These are phyloP conservation scores for Castanea crenata DNA, from an alignment of 306 rosid species.

Conservation along the genomic window DNA sequence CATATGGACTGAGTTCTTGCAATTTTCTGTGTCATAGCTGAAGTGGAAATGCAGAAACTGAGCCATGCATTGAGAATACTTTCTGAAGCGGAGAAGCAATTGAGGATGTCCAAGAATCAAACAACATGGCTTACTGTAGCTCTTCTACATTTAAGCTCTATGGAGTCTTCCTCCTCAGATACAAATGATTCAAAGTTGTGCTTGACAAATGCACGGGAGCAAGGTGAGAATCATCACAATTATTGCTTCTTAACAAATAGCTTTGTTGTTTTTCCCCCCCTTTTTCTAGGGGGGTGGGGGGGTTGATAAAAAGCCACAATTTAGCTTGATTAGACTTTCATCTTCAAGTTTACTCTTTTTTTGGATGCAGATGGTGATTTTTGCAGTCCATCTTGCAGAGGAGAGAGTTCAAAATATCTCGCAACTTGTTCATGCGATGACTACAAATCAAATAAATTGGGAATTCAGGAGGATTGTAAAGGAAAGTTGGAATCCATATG, in stretches of 20 bases:
- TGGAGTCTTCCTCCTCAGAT: constrained; percentile 46
- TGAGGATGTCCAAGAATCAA: constrained; percentile 77
- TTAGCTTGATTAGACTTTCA: neutral
- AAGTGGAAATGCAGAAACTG: constrained; percentile 66
- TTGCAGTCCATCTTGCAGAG: constrained; percentile 28
- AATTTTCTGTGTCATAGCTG: constrained; percentile 44
- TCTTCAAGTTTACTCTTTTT: constrained; percentile 21
- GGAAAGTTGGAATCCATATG: constrained; percentile 69
- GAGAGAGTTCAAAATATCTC: constrained; percentile 39
- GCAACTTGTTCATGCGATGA: constrained; percentile 31
- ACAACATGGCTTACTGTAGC: constrained; percentile 89
- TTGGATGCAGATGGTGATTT: constrained; percentile 28
- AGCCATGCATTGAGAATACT: constrained; percentile 66
- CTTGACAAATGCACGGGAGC: constrained; percentile 33
- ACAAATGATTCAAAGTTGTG: constrained; percentile 41
- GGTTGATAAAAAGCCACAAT: neutral
- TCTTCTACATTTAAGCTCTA: constrained; percentile 70
- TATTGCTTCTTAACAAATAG: neutral
- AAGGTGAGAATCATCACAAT: constrained; percentile 27
- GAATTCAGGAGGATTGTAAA: constrained; percentile 46
- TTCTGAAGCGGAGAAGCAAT: constrained; percentile 78
- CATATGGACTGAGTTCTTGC: constrained; percentile 20
- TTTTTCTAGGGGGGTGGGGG: neutral
- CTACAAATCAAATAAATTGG: constrained; percentile 28
- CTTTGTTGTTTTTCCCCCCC: neutral